These are phyloP conservation scores for Babesia ovata DNA, from an alignment of 169 alveolate species.

Conservation along the genomic window DNA sequence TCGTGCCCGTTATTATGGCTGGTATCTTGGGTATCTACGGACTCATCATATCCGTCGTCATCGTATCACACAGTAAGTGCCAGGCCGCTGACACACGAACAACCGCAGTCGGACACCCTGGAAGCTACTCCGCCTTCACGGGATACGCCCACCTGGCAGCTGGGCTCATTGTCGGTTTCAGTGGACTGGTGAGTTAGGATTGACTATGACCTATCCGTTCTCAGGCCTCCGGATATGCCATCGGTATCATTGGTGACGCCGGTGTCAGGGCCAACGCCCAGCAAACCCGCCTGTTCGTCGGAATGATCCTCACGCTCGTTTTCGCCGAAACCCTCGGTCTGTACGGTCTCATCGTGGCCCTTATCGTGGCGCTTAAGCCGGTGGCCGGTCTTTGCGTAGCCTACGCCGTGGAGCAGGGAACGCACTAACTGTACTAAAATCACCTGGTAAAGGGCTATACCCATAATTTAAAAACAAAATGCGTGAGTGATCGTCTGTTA, in stretches of 20 bases:
- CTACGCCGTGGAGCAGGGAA: slow-evolving; percentile 11
- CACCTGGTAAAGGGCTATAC: no score
- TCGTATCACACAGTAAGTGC: slow-evolving; percentile 68
- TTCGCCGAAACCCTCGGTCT: slow-evolving; percentile 99
- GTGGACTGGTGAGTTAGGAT: slow-evolving; percentile 79
- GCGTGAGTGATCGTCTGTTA: no score
- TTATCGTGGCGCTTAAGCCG: slow-evolving; percentile 70
- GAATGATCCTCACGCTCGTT: slow-evolving; percentile 97
- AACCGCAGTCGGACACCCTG: slow-evolving; percentile 73
- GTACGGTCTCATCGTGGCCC: slow-evolving; percentile 89
- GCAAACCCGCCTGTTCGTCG: slow-evolving; percentile 97
- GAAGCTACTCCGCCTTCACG: slow-evolving; percentile 80
- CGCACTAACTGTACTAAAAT: not conserved
- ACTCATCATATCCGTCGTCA: slow-evolving; percentile 91
- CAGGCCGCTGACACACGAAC: not conserved
- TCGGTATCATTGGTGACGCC: slow-evolving; percentile 99
- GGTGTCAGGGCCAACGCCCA: slow-evolving; percentile 99
- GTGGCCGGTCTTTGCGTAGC: slow-evolving; percentile 68
- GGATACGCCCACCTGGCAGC: slow-evolving; percentile 97
- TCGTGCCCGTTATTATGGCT: slow-evolving; percentile 99
- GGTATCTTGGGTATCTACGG: slow-evolving; percentile 99
- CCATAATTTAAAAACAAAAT: no score
- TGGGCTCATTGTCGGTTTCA: slow-evolving; percentile 94
- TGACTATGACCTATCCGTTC: slow-evolving; percentile 11
- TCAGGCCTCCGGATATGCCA: slow-evolving; percentile 98